A percentile compares a stretch with the other conserved stretches of the same genome.
Evolutionary conservation across 257 asterid genomes (phyloP).

Genomic region (Solanum lignicaule): DNA sequence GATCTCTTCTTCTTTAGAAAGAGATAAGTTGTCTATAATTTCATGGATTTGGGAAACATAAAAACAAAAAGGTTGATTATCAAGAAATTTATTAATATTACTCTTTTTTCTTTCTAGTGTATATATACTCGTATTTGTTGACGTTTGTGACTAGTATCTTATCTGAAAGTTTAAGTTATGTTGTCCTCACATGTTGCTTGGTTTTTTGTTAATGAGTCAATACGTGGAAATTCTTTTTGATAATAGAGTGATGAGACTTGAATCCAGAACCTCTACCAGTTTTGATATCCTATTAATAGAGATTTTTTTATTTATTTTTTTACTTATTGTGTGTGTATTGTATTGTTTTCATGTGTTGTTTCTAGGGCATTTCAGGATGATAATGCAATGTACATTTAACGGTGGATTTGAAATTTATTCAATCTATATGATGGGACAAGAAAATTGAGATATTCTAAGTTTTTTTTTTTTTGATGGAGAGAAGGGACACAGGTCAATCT

Average conservation of each 20-base stretch:
- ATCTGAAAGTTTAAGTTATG: not conserved
- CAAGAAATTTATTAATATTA: not conserved
- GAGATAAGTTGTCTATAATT: not conserved
- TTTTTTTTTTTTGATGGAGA: slow-evolving; percentile 14
- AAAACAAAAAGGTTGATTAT: not conserved
- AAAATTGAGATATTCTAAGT: slow-evolving; percentile 18
- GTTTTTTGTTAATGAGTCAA: not conserved
- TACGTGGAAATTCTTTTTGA: not conserved
- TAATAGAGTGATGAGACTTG: not conserved
- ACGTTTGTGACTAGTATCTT: not conserved
- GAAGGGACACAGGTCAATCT: slow-evolving; percentile 72
- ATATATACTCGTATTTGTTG: not conserved
- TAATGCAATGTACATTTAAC: slow-evolving; percentile 7
- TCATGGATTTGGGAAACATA: not conserved
- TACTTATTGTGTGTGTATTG: not conserved
- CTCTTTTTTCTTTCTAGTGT: not conserved
- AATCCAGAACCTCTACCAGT: not conserved
- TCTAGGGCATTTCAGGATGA: slow-evolving; percentile 13
- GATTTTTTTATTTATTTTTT: fast-evolving
- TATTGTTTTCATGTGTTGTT: not conserved
- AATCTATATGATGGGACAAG: slow-evolving; percentile 21
- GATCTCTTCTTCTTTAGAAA: not conserved
- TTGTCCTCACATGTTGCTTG: not conserved
- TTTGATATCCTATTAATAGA: not conserved
- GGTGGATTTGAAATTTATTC: slow-evolving; percentile 9